A percentile compares a stretch with the other conserved stretches of the same genome.
Conservation (phyloP, 768 basidiomycete species). For the Mycena epipterygia region DNA sequence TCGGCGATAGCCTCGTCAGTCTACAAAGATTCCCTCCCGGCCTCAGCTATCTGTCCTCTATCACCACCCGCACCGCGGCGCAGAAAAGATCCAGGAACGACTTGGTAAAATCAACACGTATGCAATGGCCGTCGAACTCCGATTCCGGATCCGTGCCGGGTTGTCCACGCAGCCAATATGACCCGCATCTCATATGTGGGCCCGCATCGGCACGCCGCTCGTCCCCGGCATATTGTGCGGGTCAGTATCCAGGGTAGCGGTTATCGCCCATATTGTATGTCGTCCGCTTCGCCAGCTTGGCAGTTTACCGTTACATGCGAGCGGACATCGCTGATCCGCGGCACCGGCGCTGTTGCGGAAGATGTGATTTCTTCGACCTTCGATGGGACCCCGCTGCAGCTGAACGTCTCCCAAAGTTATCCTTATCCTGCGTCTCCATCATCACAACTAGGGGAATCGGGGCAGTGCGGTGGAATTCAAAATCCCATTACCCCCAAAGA, state of each 20-base stretch:
- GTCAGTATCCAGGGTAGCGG: neutral
- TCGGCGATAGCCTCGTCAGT: too few species aligned
- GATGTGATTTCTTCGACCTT: too few species aligned
- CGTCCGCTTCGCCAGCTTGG: neutral
- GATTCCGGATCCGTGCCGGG: neutral
- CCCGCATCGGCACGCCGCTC: neutral
- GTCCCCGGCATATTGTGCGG: neutral
- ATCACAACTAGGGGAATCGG: too few species aligned
- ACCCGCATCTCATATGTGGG: neutral
- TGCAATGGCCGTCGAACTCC: neutral
- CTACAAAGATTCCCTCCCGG: neutral
- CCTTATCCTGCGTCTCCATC: neutral
- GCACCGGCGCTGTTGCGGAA: constrained; percentile 6
- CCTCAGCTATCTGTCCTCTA: neutral
- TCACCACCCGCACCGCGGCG: neutral
- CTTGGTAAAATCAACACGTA: constrained; percentile 12
- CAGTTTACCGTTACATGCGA: too few species aligned
- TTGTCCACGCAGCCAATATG: neutral
- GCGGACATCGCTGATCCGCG: constrained; percentile 8
- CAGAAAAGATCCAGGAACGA: constrained; percentile 9
- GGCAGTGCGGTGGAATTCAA: neutral
- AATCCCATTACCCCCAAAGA: neutral
- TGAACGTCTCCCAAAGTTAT: neutral
- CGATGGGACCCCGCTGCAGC: neutral
- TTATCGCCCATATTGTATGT: neutral